Percentiles rank a stretch among this genome's conserved stretches.
These are phyloP conservation scores for Venturia carpophila DNA, from an alignment of 2,329 filamentous ascomycete species.

Conservation along the genomic window DNA sequence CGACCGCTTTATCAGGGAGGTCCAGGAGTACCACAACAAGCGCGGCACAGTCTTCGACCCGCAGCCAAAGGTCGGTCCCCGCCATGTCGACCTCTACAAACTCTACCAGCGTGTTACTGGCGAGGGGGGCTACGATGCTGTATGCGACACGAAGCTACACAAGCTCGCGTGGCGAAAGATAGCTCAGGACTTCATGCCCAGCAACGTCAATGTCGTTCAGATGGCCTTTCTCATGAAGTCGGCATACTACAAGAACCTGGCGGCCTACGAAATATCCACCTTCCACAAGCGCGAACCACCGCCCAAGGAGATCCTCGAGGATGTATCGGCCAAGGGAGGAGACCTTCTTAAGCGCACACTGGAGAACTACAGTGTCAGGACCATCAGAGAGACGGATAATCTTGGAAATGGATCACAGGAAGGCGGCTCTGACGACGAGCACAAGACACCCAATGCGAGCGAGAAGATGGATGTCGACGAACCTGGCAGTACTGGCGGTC, in stretches of 20 bases:
- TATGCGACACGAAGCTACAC: slow-evolving; percentile 57
- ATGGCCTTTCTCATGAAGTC: slow-evolving; percentile 80
- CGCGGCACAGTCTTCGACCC: slow-evolving; percentile 68
- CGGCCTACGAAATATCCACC: slow-evolving; percentile 77
- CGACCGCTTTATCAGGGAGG: slow-evolving; percentile 66
- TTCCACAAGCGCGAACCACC: slow-evolving; percentile 74
- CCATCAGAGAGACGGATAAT: slow-evolving; percentile 39
- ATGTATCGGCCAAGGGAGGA: slow-evolving; percentile 70
- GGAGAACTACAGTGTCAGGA: slow-evolving; percentile 59
- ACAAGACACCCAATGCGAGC: slow-evolving; percentile 38
- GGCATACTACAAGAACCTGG: slow-evolving; percentile 82
- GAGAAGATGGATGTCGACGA: slow-evolving; percentile 45
- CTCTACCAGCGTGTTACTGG: slow-evolving; percentile 70
- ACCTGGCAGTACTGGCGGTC: slow-evolving; percentile 35
- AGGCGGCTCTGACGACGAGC: slow-evolving; percentile 36
- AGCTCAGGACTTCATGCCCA: slow-evolving; percentile 66
- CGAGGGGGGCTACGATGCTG: slow-evolving; percentile 77
- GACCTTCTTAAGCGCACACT: slow-evolving; percentile 68
- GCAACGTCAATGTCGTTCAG: slow-evolving; percentile 68
- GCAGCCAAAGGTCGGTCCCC: slow-evolving; percentile 71
- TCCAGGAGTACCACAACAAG: slow-evolving; percentile 67
- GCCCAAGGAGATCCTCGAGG: slow-evolving; percentile 79
- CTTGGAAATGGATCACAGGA: slow-evolving; percentile 49
- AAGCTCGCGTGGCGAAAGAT: slow-evolving; percentile 81
- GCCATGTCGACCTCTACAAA: slow-evolving; percentile 67